Evolutionary conservation across 192 early-diverging fungal genomes (phyloP), one percentile per base, ranked within the genome.

Genomic region (Coemansia sp.): DNA sequence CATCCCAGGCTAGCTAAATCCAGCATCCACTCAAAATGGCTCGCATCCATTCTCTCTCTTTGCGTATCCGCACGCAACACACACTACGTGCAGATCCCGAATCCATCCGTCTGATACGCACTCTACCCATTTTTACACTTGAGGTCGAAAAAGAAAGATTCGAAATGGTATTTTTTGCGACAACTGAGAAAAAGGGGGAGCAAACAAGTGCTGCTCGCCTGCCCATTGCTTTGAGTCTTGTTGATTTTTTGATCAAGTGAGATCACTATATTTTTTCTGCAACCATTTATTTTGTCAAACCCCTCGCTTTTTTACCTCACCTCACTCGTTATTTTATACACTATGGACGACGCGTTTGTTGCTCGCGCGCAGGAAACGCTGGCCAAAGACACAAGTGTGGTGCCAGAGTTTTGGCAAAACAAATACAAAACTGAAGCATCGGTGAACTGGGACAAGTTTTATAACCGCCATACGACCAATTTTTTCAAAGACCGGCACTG

Each of bases 401-500:
- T 89, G 9, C 85, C 89, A 48, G 69, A 83, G 51, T 93, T 91
- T 64, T 93, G 91, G 91, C 82, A 85, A 25, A 85, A 83, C 19
- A 93, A 93, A 59, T 93, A 93, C 82, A 89, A 84, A 60, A 86
- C 84, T 35, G 91, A 93, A 57, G 89, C 91, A 10, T 75, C 86
- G 47, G 87, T 83, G 63, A 91, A 93, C 66, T 93, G 91, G 91
- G 85, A 92, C 73, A 87, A 85, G 37, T 93, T 93, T 64, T 91
- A 92, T 73, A 79, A 88, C 60, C 90, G 89, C 79, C 93, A 93
- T 53, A 86, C 90, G 32, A 93, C 91, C 64, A 84, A 86, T 51
- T 98, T 99, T 76, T 99, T 96, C 85, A 97, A 97, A 68, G 94
- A 99, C 80, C 84, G 97, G 29, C 90, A 98, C 73, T 99, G 97